Conservation (phyloP, 805 yeast genomes). For the Deakozyma indianensis region DNA sequence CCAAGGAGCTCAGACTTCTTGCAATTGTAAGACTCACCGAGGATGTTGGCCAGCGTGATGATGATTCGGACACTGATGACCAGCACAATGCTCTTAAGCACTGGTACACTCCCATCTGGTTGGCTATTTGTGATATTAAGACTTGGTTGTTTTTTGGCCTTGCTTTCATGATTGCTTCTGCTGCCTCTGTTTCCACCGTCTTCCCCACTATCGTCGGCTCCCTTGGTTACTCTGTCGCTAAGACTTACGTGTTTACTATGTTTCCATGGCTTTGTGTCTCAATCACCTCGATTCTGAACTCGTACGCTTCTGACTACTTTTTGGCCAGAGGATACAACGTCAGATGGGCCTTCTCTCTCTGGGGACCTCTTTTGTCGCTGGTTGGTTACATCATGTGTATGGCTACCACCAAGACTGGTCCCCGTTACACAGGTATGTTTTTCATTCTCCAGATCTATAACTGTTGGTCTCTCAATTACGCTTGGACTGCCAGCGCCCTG, state of each 20-base stretch:
- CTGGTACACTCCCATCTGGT: conserved; percentile 1
- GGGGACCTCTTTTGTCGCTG: conserved; percentile 33
- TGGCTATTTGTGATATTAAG: conserved; percentile 14
- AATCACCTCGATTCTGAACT: conserved; percentile 26
- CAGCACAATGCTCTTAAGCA: conserved; percentile 1
- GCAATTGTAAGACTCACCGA: conserved; percentile 44
- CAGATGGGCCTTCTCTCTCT: conserved; percentile 20
- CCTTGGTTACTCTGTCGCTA: conserved; percentile 33
- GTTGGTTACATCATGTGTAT: conserved; percentile 43
- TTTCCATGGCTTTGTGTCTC: conserved; percentile 10
- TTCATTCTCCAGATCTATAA: conserved; percentile 42
- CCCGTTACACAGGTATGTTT: conserved; percentile 49
- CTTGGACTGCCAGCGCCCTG: conserved; percentile 42
- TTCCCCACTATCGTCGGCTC: conserved; percentile 49
- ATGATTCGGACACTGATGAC: conserved; percentile 11
- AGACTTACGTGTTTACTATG: conserved; percentile 22
- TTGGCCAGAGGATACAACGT: conserved; percentile 53
- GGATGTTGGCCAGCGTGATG: conserved; percentile 30
- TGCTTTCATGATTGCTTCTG: conserved; percentile 32
- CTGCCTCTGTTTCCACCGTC: conserved; percentile 46
- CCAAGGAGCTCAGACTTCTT: conserved; percentile 36
- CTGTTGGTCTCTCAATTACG: conserved; percentile 45
- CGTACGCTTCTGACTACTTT: conserved; percentile 52
- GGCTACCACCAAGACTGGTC: conserved; percentile 34
- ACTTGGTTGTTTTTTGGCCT: conserved; percentile 9